Percentiles rank a stretch among this genome's conserved stretches.
Evolutionary conservation across 139 green algal species (phyloP).

Genomic region (Picochlorum sp.): DNA sequence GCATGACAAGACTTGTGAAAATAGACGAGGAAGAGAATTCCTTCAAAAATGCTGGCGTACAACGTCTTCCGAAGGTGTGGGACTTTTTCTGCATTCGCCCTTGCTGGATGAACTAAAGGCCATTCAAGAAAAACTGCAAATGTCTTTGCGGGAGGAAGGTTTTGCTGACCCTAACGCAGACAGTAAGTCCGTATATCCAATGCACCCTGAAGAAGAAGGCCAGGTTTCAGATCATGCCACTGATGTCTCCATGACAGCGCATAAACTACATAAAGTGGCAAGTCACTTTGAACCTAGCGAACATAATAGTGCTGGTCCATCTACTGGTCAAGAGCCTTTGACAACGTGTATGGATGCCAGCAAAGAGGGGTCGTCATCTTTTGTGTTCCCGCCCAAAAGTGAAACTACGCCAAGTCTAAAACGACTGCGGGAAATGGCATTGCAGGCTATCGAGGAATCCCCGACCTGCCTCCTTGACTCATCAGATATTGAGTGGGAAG

Average conservation of each 20-base stretch:
- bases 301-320: neutral
- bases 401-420: neutral
- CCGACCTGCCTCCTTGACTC: constrained; percentile 7
- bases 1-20: constrained; percentile 33
- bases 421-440: neutral
- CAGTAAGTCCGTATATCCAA: neutral
- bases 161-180: neutral
- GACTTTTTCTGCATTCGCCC: constrained; percentile 38
- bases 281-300: neutral
- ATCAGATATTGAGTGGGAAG: constrained; percentile 14
- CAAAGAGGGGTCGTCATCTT: too few species aligned
- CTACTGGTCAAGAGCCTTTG: neutral
- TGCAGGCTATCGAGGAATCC: neutral
- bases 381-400: neutral
- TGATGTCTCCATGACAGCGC: too few species aligned
- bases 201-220: neutral
- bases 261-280: too few species aligned
- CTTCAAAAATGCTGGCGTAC: constrained; percentile 26
- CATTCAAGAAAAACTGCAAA: constrained; percentile 20
- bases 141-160: neutral
- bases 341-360: neutral
- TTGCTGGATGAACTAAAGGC: constrained; percentile 39
- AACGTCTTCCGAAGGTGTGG: neutral
- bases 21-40: constrained; percentile 17
- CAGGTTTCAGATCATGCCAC: too few species aligned